Conservation (phyloP, 2,329 filamentous ascomycete species). For the Sclerotinia borealis region DNA sequence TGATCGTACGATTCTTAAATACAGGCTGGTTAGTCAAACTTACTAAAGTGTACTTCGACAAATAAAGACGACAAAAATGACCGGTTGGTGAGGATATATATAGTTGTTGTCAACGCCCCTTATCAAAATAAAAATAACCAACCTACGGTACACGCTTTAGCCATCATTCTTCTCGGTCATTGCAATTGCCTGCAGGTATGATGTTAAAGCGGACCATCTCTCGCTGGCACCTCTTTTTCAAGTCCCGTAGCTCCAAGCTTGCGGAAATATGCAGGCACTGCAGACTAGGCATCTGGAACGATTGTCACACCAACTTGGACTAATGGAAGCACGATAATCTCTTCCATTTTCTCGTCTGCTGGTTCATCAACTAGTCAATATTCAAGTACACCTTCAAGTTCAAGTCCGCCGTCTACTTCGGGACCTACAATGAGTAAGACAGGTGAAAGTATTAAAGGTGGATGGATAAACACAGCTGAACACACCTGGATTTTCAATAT, state of each 20-base stretch:
- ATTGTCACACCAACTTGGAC: neutral
- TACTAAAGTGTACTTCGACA: no score
- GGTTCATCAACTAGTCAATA: neutral
- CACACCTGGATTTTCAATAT: no score
- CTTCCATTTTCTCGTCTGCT: neutral
- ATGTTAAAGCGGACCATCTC: conserved; percentile 9
- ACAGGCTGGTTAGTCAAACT: neutral
- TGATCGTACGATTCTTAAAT: conserved; percentile 2
- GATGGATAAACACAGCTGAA: no score
- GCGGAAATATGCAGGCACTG: neutral
- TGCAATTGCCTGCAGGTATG: conserved; percentile 12
- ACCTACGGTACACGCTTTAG: conserved; percentile 3
- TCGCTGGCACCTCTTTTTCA: neutral
- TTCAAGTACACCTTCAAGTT: neutral
- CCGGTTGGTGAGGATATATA: conserved; percentile 3
- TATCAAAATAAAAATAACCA: conserved; percentile 7
- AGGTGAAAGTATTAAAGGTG: no score
- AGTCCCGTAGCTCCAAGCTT: neutral
- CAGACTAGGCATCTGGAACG: neutral
- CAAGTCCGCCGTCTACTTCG: neutral
- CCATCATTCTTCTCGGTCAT: conserved; percentile 12
- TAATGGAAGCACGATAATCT: neutral
- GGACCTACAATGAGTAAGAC: neutral
- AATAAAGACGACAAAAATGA: no score
- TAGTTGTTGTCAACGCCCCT: conserved; percentile 5